phyloP scores from a whole-genome alignment of 345 rosid genomes.

The Rhizophora apiculata region DNA sequence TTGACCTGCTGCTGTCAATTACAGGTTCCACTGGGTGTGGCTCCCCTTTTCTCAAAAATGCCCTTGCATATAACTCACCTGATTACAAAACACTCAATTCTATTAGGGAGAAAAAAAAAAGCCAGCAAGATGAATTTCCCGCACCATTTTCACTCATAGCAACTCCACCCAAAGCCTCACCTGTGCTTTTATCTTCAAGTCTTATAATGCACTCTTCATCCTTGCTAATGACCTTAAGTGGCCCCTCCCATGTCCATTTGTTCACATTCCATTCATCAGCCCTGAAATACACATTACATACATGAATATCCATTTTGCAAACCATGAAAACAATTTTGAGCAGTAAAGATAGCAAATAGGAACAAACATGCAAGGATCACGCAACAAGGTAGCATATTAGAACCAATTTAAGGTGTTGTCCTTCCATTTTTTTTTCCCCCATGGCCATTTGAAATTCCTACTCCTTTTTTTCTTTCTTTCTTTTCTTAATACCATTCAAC shows the following conservation, averaged over 20 bases:
- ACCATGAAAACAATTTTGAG: slow-evolving; percentile 4
- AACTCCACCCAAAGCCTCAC: slow-evolving; percentile 31
- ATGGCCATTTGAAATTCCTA: no score
- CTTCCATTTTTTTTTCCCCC: no score
- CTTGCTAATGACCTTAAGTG: slow-evolving; percentile 76
- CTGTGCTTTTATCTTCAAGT: slow-evolving; percentile 87
- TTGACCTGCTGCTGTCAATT: slow-evolving; percentile 96
- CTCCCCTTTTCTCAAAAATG: slow-evolving; percentile 89
- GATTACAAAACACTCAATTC: slow-evolving; percentile 8
- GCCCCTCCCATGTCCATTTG: slow-evolving; percentile 99
- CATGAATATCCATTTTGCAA: slow-evolving; percentile 11
- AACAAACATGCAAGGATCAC: background rate
- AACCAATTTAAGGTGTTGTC: no score
- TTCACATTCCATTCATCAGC: slow-evolving; percentile 99
- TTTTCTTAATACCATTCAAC: no score
- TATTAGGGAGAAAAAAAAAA: background rate
- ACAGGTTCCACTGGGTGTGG: slow-evolving; percentile 97
- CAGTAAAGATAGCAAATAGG: background rate
- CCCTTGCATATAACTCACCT: slow-evolving; percentile 93
- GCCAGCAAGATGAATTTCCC: background rate
- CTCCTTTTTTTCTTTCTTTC: no score
- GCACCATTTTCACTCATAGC: slow-evolving; percentile 9
- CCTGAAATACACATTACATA: slow-evolving; percentile 40
- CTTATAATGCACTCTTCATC: slow-evolving; percentile 96
- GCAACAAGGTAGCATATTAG: no score